phyloP scores from a whole-genome alignment of 257 asterid species.

The Solanum bulbocastanum region DNA sequence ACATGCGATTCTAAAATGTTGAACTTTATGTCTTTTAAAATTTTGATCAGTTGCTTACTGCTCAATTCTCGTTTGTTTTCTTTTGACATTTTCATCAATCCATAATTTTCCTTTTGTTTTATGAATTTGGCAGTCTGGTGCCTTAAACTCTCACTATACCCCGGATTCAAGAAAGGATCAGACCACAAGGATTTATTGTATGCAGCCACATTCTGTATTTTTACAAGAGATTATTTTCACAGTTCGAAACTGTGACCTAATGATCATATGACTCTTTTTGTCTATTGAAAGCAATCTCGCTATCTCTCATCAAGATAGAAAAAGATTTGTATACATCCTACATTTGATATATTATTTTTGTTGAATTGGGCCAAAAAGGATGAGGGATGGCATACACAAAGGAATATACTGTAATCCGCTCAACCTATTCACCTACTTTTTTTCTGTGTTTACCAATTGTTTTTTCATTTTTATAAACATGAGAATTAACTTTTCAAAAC shows the following conservation, averaged over 20 bases:
- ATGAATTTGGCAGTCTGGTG: not conserved
- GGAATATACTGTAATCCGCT: not conserved
- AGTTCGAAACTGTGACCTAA: rapidly evolving
- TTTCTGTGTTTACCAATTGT: not conserved
- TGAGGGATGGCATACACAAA: not conserved
- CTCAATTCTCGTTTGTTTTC: not conserved
- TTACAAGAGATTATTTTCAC: not conserved
- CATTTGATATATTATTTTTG: not conserved
- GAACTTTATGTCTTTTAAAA: not conserved
- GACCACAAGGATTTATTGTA: not conserved
- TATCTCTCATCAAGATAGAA: not conserved
- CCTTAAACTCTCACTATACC: not conserved
- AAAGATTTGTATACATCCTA: not conserved
- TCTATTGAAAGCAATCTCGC: not conserved
- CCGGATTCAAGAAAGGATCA: not conserved
- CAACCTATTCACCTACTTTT: not conserved
- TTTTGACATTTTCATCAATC: not conserved
- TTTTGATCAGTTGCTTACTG: not conserved
- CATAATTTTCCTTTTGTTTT: not conserved
- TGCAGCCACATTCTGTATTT: rapidly evolving
- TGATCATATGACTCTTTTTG: not conserved
- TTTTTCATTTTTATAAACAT: not conserved
- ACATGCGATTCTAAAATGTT: not conserved
- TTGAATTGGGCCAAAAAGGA: not conserved
- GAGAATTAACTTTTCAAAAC: not conserved